Conservation (phyloP, 2,329 filamentous ascomycete species). For the Calonectria naviculata region DNA sequence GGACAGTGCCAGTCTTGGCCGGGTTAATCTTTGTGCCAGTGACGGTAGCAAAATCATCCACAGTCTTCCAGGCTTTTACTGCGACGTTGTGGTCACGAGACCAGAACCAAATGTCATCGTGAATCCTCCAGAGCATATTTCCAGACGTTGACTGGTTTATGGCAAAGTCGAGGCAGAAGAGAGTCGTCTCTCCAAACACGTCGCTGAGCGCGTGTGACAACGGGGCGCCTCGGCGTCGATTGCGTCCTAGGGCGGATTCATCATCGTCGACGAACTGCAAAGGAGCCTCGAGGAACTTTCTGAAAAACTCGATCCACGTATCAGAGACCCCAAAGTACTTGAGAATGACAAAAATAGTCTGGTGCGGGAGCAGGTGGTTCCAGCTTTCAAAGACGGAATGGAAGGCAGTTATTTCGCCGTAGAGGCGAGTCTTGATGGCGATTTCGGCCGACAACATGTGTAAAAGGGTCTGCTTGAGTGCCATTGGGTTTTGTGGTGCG, state of each 20-base stretch:
- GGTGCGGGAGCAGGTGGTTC: constrained; percentile 60
- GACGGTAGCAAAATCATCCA: constrained; percentile 63
- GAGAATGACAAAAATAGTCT: constrained; percentile 67
- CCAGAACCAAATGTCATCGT: constrained; percentile 78
- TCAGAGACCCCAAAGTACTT: constrained; percentile 68
- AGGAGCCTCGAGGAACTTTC: constrained; percentile 67
- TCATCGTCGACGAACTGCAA: constrained; percentile 68
- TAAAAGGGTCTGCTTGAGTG: constrained; percentile 59
- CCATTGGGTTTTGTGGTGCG: constrained; percentile 47
- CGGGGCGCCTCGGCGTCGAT: constrained; percentile 67
- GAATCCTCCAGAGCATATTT: constrained; percentile 67
- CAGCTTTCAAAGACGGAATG: constrained; percentile 59
- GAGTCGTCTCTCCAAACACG: constrained; percentile 67
- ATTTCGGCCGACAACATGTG: constrained; percentile 61
- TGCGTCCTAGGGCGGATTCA: constrained; percentile 51
- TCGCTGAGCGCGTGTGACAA: constrained; percentile 69
- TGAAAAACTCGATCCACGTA: constrained; percentile 69
- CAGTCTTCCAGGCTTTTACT: constrained; percentile 68
- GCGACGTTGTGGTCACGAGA: constrained; percentile 61
- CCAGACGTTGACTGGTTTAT: constrained; percentile 69
- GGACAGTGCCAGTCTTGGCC: constrained; percentile 60
- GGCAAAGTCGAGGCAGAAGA: constrained; percentile 75
- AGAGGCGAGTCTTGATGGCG: constrained; percentile 54
- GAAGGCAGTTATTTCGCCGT: constrained; percentile 58
- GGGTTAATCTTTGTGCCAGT: constrained; percentile 69